A percentile compares a stretch with the other conserved stretches of the same genome.
These are phyloP conservation scores for Gaultheria prostrata DNA, from an alignment of 148 eudicot species.

Conservation along the genomic window DNA sequence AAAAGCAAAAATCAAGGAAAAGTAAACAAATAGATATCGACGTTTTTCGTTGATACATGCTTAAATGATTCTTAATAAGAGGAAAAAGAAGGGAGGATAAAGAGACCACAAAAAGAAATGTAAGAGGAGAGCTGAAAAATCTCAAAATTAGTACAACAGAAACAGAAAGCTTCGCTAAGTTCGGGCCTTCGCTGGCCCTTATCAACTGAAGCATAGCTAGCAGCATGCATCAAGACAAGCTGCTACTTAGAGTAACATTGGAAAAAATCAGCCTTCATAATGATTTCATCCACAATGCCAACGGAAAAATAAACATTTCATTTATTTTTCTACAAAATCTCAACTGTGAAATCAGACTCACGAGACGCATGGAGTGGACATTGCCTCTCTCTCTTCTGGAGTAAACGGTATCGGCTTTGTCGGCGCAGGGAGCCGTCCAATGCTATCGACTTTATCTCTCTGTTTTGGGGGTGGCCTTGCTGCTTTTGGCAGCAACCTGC, in stretches of 20 bases:
- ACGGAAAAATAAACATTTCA: too few species aligned
- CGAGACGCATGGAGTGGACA: conserved; percentile 21
- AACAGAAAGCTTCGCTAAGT: not conserved
- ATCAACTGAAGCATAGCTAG: too few species aligned
- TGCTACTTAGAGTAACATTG: not conserved
- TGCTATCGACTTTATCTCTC: conserved; percentile 86
- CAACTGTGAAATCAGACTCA: not conserved
- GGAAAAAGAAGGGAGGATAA: not conserved
- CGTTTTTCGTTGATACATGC: not conserved
- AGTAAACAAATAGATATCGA: too few species aligned
- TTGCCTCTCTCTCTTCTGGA: conserved; percentile 38
- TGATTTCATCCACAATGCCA: not conserved
- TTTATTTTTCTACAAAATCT: conserved; percentile 6
- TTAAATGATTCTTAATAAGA: not conserved
- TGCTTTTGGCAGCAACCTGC: conserved; percentile 74
- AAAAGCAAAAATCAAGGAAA: too few species aligned
- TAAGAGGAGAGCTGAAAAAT: not conserved
- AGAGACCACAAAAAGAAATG: not conserved
- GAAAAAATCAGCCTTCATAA: not conserved
- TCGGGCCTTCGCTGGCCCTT: not conserved
- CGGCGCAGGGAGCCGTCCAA: conserved; percentile 93
- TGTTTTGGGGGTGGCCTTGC: conserved; percentile 92
- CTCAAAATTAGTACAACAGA: not conserved
- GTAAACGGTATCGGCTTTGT: conserved; percentile 76
- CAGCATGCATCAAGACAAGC: not conserved